Conservation (phyloP, 208 protist species). For the Acanthamoeba castellanii region DNA sequence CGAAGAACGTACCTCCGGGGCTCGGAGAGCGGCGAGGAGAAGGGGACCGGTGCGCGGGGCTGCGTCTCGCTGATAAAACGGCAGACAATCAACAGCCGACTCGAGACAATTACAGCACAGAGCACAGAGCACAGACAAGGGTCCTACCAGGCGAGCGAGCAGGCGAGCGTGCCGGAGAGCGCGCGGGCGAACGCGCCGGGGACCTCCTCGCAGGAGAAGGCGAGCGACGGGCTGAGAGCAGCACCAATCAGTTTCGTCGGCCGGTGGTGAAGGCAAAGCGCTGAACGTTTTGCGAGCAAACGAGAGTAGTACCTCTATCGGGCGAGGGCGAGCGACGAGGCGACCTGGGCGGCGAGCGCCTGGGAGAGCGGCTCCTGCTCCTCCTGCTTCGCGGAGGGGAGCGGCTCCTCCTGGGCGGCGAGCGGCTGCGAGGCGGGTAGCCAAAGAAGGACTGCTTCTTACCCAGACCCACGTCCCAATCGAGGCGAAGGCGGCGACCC, state of each 20-base stretch:
- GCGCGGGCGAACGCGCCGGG: background rate
- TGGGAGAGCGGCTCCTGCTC: conserved; percentile 37
- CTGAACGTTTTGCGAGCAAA: background rate
- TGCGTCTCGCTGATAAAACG: conserved; percentile 7
- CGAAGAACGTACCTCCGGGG: background rate
- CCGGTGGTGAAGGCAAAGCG: background rate
- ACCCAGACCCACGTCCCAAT: conserved; percentile 84
- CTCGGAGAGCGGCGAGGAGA: conserved; percentile 33
- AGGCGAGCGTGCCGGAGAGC: conserved; percentile 34
- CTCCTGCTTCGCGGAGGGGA: conserved; percentile 37
- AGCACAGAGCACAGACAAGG: background rate
- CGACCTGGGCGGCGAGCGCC: conserved; percentile 31
- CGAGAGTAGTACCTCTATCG: background rate
- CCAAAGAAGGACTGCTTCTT: conserved; percentile 78
- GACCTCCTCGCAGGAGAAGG: conserved; percentile 23
- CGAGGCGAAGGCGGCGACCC: conserved; percentile 79
- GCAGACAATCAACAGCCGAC: background rate
- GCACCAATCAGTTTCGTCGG: background rate
- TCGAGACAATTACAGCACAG: no score
- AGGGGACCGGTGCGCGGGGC: background rate
- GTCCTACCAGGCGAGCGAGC: background rate
- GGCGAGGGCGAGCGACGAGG: conserved; percentile 54
- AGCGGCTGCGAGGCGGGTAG: conserved; percentile 17
- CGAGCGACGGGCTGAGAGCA: conserved; percentile 2
- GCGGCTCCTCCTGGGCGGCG: background rate